phyloP scores from a whole-genome alignment of 2,329 filamentous ascomycete genomes.

The Blumeria hordei region DNA sequence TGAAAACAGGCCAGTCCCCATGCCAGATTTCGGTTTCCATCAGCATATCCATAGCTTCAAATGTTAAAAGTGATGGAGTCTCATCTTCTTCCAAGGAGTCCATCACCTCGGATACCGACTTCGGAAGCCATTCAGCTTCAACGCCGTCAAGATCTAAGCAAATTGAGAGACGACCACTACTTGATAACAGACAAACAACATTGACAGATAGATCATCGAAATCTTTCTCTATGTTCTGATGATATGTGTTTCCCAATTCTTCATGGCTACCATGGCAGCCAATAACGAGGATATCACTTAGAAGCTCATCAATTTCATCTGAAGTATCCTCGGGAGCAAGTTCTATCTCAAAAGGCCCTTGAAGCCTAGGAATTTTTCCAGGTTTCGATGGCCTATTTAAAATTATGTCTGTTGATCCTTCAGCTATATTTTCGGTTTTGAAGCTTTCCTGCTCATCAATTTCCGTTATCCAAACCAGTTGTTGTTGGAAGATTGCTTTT shows the following conservation, averaged over 20 bases:
- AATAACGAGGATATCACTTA: conserved; percentile 38
- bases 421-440: conserved; percentile 24
- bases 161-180: conserved; percentile 33
- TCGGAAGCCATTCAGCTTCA: conserved; percentile 41
- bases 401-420: conserved; percentile 27
- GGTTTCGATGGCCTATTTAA: conserved; percentile 32
- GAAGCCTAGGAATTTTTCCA: conserved; percentile 31
- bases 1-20: conserved; percentile 38
- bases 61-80: conserved; percentile 28
- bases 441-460: conserved; percentile 37
- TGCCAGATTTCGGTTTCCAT: conserved; percentile 27
- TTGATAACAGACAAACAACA: conserved; percentile 33
- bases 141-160: conserved; percentile 37
- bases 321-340: conserved; percentile 24
- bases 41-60: conserved; percentile 37
- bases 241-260: conserved; percentile 27
- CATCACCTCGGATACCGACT: conserved; percentile 23
- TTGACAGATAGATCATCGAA: conserved; percentile 35
- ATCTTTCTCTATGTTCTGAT: conserved; percentile 35
- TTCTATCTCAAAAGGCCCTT: conserved; percentile 35
- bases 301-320: conserved; percentile 28
- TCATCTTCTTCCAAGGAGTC: conserved; percentile 18
- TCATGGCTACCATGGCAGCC: conserved; percentile 14
- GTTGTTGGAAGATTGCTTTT: conserved; percentile 35
- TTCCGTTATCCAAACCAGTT: conserved; percentile 43